These are phyloP conservation scores for Echium plantagineum DNA, from an alignment of 257 asterid genomes.

Conservation along the genomic window DNA sequence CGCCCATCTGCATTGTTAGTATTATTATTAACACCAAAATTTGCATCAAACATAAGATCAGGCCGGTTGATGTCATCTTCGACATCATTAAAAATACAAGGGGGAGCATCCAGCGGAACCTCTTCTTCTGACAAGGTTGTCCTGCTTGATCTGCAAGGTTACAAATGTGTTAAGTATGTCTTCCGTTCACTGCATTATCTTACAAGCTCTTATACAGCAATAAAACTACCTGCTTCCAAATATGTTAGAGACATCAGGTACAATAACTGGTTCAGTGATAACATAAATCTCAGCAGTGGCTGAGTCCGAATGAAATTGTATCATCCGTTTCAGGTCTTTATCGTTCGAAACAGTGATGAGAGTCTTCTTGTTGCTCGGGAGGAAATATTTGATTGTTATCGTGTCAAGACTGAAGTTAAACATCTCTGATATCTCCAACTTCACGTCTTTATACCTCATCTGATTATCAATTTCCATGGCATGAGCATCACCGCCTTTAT, in stretches of 20 bases:
- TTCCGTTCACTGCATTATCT: conserved; percentile 14
- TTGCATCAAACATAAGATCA: conserved; percentile 39
- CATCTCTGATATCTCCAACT: conserved; percentile 86
- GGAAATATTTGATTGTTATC: conserved; percentile 69
- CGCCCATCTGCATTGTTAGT: conserved; percentile 42
- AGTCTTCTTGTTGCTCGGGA: conserved; percentile 88
- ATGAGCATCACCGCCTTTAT: conserved; percentile 97
- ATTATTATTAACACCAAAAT: conserved; percentile 70
- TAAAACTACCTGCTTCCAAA: conserved; percentile 86
- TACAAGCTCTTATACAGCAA: conserved; percentile 15
- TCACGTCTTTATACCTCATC: conserved; percentile 67
- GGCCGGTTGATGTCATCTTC: conserved; percentile 58
- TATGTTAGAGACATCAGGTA: conserved; percentile 71
- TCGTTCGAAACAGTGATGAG: conserved; percentile 85
- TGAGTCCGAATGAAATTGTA: conserved; percentile 56
- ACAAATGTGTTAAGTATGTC: conserved; percentile 16
- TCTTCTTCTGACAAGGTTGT: conserved; percentile 76
- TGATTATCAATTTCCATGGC: conserved; percentile 89
- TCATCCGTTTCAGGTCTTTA: conserved; percentile 85
- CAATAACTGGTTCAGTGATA: conserved; percentile 59
- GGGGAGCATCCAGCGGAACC: conserved; percentile 39
- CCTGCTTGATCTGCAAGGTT: conserved; percentile 80
- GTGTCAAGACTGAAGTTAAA: conserved; percentile 45
- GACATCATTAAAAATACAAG: conserved; percentile 39
- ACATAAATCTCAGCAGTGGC: conserved; percentile 65